phyloP scores from a whole-genome alignment of 2,329 filamentous ascomycete species.

The Orbilia brochopaga region DNA sequence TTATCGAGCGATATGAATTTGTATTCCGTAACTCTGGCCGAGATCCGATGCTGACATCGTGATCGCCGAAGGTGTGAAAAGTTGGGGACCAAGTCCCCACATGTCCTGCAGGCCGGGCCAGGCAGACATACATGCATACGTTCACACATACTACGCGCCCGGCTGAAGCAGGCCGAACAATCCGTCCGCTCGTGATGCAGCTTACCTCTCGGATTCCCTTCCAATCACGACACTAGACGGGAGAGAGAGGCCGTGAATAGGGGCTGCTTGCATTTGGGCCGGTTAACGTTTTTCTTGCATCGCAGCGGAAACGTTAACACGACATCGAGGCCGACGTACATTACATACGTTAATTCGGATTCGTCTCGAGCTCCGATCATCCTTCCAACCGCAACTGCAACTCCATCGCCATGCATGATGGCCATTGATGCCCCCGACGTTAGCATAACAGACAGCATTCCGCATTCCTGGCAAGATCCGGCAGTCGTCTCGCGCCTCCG shows the following conservation, averaged over 20 bases:
- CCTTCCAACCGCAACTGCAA: constrained; percentile 1
- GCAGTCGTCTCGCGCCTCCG: constrained; percentile 5
- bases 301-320: neutral
- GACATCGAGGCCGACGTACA: constrained; percentile 5
- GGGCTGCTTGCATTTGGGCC: constrained; percentile 31
- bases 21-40: too few species aligned
- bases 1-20: neutral
- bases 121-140: constrained; percentile 39
- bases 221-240: neutral
- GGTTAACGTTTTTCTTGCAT: neutral
- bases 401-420: neutral
- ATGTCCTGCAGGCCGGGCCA: neutral
- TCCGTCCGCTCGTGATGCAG: neutral
- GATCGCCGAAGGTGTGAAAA: too few species aligned
- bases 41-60: too few species aligned
- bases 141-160: too few species aligned
- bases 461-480: neutral
- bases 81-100: neutral
- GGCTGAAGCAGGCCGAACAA: constrained; percentile 18
- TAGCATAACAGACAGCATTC: too few species aligned
- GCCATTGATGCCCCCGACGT: too few species aligned
- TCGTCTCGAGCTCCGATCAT: constrained; percentile 49
- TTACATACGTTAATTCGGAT: too few species aligned
- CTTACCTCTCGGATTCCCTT: neutral
- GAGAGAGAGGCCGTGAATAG: constrained; percentile 44